Evolutionary conservation across 1,284 basidiomycete species (phyloP), one percentile per base, ranked within the genome.

Genomic region (Porogramme epimiltina): DNA sequence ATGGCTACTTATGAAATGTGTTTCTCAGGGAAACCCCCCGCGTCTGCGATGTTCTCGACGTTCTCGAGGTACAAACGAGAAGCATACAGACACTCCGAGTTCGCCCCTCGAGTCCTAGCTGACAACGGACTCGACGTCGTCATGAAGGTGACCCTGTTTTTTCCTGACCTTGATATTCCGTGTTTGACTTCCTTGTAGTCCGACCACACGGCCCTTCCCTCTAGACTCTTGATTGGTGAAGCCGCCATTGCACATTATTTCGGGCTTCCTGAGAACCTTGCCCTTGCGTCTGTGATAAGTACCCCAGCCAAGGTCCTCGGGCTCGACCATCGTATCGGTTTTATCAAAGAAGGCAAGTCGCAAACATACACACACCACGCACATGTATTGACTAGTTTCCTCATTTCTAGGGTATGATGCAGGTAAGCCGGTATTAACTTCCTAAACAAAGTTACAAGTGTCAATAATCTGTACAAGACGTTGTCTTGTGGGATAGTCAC

Each of bases 401-500:
- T 36, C 5, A 13, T 20, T 22, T 24, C 2, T 24, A 70, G 68
- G 70, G 2, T 72, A 61, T 47, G 70, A 72, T 47, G 70, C 71
- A 44, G 70, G 68, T 69, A 55, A n/a, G 56, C 22, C 34, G 10
- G 34, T 22, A 36, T 24, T 22, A n/a, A n/a, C n/a, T n/a, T n/a
- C n/a, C n/a, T n/a, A n/a, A n/a, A n/a, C n/a, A n/a, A n/a, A n/a
- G n/a, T n/a, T n/a, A n/a, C n/a, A n/a, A n/a, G n/a, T n/a, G n/a
- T n/a, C n/a, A n/a, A n/a, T n/a, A n/a, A n/a, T n/a, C n/a, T n/a
- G n/a, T n/a, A n/a, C n/a, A 36, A 84, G 89, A 95, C 67, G 60
- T 95, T n/a, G 91, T 94, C 16, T 76, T 95, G 3, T 95, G 93
- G 93, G 91, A 95, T 60, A 87, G 83, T 20, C 92, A 93, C 69